phyloP scores from a whole-genome alignment of 257 asterid species.

The Nicotiana obtusifolia region DNA sequence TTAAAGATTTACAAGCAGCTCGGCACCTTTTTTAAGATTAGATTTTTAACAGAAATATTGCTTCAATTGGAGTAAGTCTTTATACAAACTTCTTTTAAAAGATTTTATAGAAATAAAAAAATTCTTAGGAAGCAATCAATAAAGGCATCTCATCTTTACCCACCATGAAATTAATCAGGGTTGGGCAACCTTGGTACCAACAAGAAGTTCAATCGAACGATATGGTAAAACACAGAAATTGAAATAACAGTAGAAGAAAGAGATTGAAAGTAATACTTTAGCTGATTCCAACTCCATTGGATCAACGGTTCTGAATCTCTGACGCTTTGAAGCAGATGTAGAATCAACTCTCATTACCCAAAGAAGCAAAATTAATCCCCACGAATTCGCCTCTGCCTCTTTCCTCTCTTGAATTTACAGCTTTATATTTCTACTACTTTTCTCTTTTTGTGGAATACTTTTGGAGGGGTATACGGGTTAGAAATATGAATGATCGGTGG shows the following conservation, averaged over 20 bases:
- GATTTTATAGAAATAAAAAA: not conserved
- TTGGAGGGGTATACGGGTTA: too few relatives aligned
- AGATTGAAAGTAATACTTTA: conserved; percentile 32
- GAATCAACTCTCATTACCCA: conserved; percentile 60
- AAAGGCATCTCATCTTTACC: not conserved
- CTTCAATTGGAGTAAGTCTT: not conserved
- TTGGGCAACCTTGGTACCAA: not conserved
- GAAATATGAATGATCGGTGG: too few relatives aligned
- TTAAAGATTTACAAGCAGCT: not conserved
- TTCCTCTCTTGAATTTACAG: not conserved
- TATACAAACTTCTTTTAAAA: not conserved
- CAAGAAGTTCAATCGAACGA: not conserved
- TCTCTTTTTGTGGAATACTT: not conserved
- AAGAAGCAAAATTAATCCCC: conserved; percentile 12
- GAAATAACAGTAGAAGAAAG: not conserved
- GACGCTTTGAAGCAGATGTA: conserved; percentile 49
- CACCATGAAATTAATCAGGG: too few relatives aligned
- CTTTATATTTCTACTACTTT: not conserved
- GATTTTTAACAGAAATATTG: not conserved
- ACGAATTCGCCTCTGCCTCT: not conserved
- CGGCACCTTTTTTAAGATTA: not conserved
- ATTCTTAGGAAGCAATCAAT: not conserved
- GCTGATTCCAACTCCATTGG: conserved; percentile 74
- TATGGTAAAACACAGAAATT: not conserved
- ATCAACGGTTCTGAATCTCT: conserved; percentile 42